Base-by-base conservation (phyloP, 192 early-diverging fungal genomes). In the Polychytrium aggregatum region DNA sequence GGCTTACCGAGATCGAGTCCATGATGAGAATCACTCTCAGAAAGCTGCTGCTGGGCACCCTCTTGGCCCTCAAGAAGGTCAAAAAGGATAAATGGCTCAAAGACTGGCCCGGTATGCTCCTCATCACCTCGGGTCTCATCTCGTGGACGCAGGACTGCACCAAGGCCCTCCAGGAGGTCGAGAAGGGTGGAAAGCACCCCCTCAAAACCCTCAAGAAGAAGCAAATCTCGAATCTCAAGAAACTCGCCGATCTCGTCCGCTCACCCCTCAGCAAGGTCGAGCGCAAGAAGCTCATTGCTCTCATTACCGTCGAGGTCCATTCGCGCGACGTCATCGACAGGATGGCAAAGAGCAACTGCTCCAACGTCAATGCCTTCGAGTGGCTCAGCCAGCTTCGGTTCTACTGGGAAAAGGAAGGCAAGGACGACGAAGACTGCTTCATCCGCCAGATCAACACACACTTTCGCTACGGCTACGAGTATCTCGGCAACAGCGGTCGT, bases 71-170 rank as follows among this genome's bases (percentile, higher is more conserved):
- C 52, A 77, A 78, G 48, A 78, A 78, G 50, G 62, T 54, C 7
- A 78, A 78, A 50, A 70, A 72, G 44, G 73, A 78, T 45, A 78
- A 78, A 48, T 78, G 76, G 76, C 58, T 78, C 14, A 77, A 75
- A 44, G 73, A 71, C 42, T 78, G 76, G 76, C 65, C 76, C 1
- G 76, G 76, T 1, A 70, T 72, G 57, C 54, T 78, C 27, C 41
- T 78, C 13, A 78, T 78, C 25, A 73, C 70, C 18, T 55, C 74
- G 36, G 69, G 67, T n/a, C 47, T 78, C 17, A 70, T 78, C 40
- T 44, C 65, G 11, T 78, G 76, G 76, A 78, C 76, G 1, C 55
- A 63, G 44, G 76, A 78, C 39, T 78, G 76, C 51, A 70, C 76
- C 2, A 77, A 77, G 41, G 43, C 70, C 8, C 46, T 78, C 9